Conservation (phyloP, 192 early-diverging fungal genomes). For the Gaertneriomyces sp. region DNA sequence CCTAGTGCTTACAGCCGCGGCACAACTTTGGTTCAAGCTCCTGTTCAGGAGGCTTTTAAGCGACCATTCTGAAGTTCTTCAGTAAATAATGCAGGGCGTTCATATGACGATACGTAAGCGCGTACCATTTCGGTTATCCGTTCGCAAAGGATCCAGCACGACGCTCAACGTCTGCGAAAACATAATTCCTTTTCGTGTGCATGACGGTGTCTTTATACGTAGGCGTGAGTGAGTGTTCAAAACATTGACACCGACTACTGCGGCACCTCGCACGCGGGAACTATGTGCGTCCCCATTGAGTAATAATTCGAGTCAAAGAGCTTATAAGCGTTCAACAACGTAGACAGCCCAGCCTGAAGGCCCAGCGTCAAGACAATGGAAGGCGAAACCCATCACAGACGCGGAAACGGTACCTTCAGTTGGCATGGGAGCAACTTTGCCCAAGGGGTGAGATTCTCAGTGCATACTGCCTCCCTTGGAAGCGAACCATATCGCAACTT, state of each 20-base stretch:
- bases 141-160: slow-evolving; percentile 71
- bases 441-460: slow-evolving; percentile 98
- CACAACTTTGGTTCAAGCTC: slow-evolving; percentile 42
- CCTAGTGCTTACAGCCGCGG: slow-evolving; percentile 42
- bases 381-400: neutral
- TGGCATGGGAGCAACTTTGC: slow-evolving; percentile 93
- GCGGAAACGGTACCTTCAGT: slow-evolving; percentile 51
- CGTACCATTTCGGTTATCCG: slow-evolving; percentile 22
- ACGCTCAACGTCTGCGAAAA: slow-evolving; percentile 74
- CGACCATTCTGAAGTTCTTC: slow-evolving; percentile 32
- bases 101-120: neutral
- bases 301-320: slow-evolving; percentile 89
- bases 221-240: no score
- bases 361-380: neutral
- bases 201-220: slow-evolving; percentile 37
- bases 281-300: slow-evolving; percentile 77
- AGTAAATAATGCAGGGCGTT: neutral
- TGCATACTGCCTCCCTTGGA: slow-evolving; percentile 92
- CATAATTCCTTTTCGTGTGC: slow-evolving; percentile 49
- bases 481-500: slow-evolving; percentile 71
- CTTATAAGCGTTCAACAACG: slow-evolving; percentile 83
- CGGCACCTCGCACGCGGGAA: slow-evolving; percentile 42
- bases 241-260: no score
- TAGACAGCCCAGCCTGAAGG: slow-evolving; percentile 74
- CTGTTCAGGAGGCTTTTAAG: slow-evolving; percentile 51